phyloP scores from a whole-genome alignment of 768 basidiomycete genomes.

The Mrakia hoshinonis region DNA sequence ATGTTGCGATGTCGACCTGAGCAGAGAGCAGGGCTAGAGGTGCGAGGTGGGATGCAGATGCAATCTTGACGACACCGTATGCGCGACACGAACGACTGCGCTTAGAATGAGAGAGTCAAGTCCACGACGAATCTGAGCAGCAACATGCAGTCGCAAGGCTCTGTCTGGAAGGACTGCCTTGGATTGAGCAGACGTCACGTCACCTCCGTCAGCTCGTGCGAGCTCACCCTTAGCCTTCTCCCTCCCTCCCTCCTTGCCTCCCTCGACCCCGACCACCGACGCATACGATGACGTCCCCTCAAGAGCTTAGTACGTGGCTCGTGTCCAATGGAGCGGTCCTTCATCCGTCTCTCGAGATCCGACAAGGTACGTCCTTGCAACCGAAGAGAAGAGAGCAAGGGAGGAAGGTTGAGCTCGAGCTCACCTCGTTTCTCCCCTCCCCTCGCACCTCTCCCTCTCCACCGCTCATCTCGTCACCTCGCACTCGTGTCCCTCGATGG shows the following conservation, averaged over 20 bases:
- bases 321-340: background rate
- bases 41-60: no score
- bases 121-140: no score
- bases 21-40: background rate
- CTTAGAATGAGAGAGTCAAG: no score
- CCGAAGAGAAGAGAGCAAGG: no score
- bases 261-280: background rate
- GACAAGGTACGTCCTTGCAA: conserved; percentile 1
- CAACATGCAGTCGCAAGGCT: no score
- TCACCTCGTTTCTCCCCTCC: background rate
- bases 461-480: background rate
- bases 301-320: conserved; percentile 11
- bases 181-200: background rate
- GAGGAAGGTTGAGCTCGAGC: no score
- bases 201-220: background rate
- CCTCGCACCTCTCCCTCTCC: background rate
- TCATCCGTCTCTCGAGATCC: conserved; percentile 11
- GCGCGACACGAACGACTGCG: no score
- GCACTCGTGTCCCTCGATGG: no score
- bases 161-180: no score
- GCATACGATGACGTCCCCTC: background rate
- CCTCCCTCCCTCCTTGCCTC: background rate
- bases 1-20: conserved; percentile 28
- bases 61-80: background rate
- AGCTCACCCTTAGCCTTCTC: background rate